Base-by-base conservation (phyloP, 2,329 filamentous ascomycete species). In the Aspergillus tubingensis region DNA sequence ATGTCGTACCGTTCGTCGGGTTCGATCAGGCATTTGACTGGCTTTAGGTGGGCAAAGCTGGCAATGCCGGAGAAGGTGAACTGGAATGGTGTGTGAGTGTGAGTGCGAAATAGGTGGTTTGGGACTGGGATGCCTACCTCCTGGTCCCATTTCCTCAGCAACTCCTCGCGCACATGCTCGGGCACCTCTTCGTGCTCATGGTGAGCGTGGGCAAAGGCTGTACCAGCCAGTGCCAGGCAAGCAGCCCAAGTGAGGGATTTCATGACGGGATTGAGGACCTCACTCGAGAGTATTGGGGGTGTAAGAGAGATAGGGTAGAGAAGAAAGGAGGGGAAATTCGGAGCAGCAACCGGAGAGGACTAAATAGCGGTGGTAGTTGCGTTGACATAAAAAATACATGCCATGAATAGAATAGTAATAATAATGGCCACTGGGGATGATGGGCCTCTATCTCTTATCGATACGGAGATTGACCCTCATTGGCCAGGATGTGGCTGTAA, bases 1-100 rank as follows among this genome's bases (percentile, higher is more conserved):
- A 92, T 90, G 72, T 92, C 89, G 69, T 86, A 91, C 13, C 77
- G 77, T 70, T 86, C 83, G 25, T 82, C 78, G 1, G 88, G 88
- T 50, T 83, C 83, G n/a, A 86, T 85, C 38, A 92, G 81, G 68
- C 89, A 92, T 71, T 88, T 90, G 64, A 85, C 81, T 65, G 91
- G 81, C 67, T 85, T 82, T 30, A 91, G 81, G 69, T 91, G 90
- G 41, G 88, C 90, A 74, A 91, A 92, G 38, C 87, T 87, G 56
- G 87, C 87, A 64, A 95, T 90, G 61, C 91, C 91, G 27, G 85
- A 83, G 74, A 91, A 95, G 1, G 81, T 82, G 86, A 86, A 85
- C 83, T 85, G 54, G 5, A 38, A 13, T 54, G 32, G 11, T 61
- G 41, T 52, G 27, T 61, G 41, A 56, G 27, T 47, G 32, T 47